These are phyloP conservation scores for Geosmithia morbida DNA, from an alignment of 2,329 filamentous ascomycete species.

Conservation along the genomic window DNA sequence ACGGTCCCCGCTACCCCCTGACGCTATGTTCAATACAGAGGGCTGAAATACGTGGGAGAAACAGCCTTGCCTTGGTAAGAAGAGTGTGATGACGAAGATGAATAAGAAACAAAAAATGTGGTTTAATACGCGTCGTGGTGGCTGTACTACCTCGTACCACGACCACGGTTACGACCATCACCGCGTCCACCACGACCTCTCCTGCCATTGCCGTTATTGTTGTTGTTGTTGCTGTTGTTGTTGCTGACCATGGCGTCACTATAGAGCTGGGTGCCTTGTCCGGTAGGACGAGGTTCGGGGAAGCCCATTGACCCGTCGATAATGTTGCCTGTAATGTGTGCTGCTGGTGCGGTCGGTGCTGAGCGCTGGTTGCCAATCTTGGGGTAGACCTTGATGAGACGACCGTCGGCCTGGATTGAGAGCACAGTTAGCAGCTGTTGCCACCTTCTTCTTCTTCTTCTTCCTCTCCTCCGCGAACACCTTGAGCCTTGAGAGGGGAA, in stretches of 20 bases:
- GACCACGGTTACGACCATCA: conserved; percentile 5
- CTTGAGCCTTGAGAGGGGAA: no score
- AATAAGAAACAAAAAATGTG: no score
- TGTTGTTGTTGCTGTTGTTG: conserved; percentile 2
- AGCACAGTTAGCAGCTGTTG: neutral
- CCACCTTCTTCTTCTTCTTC: no score
- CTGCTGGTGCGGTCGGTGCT: conserved; percentile 6
- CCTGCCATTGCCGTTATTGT: neutral
- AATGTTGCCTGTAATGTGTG: conserved; percentile 15
- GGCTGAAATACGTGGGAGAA: no score
- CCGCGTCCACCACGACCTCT: conserved; percentile 4
- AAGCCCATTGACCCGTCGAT: conserved; percentile 42
- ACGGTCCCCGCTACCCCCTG: no score
- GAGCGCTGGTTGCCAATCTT: conserved; percentile 35
- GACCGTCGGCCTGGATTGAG: conserved; percentile 57
- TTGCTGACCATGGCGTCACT: conserved; percentile 28
- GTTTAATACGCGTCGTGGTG: neutral
- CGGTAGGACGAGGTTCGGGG: conserved; percentile 19
- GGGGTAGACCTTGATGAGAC: conserved; percentile 57
- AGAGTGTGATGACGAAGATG: no score
- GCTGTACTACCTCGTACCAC: conserved; percentile 1
- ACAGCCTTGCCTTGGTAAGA: no score
- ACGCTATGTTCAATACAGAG: no score
- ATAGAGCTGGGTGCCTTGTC: conserved; percentile 32
- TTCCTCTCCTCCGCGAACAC: no score